These are phyloP conservation scores for Vigna nakashimae DNA, from an alignment of 306 rosid species.

Conservation along the genomic window DNA sequence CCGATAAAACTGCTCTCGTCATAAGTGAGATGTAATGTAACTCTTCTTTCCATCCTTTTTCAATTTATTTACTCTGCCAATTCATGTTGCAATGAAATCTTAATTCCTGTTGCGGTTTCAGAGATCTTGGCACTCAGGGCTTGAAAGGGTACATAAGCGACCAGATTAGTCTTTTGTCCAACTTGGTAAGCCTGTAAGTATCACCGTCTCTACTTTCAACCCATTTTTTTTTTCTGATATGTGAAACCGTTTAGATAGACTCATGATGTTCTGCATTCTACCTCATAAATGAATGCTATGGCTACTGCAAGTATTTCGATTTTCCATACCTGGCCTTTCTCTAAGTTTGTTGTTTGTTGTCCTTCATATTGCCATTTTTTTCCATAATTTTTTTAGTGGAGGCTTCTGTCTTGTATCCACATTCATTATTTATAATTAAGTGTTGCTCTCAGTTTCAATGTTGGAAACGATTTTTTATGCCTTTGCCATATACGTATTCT, in stretches of 20 bases:
- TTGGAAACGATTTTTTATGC: constrained; percentile 29
- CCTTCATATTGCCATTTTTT: constrained; percentile 11
- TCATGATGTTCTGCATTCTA: not conserved
- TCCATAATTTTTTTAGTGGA: constrained; percentile 15
- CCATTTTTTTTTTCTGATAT: not conserved
- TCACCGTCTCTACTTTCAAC: not conserved
- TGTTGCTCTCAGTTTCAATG: constrained; percentile 24
- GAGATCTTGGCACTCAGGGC: constrained; percentile 95
- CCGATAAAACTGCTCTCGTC: constrained; percentile 65
- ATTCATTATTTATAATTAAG: constrained; percentile 2
- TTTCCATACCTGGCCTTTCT: not conserved
- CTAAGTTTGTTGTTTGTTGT: constrained; percentile 2
- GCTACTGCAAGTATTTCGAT: constrained; percentile 21
- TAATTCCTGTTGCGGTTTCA: constrained; percentile 46
- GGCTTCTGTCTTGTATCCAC: constrained; percentile 13
- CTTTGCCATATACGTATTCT: constrained; percentile 17
- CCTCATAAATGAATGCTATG: not conserved
- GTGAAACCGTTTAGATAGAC: constrained; percentile 26
- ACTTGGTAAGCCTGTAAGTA: constrained; percentile 96
- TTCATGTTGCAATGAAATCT: not conserved
- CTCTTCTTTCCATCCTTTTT: constrained; percentile 10
- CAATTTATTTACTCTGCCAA: not conserved
- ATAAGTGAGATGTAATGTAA: constrained; percentile 75
- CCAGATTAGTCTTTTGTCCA: constrained; percentile 74
- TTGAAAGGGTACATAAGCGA: constrained; percentile 87